Evolutionary conservation across 768 basidiomycete genomes (phyloP), one percentile per base, ranked within the genome.

Genomic region (Collybia sordida): DNA sequence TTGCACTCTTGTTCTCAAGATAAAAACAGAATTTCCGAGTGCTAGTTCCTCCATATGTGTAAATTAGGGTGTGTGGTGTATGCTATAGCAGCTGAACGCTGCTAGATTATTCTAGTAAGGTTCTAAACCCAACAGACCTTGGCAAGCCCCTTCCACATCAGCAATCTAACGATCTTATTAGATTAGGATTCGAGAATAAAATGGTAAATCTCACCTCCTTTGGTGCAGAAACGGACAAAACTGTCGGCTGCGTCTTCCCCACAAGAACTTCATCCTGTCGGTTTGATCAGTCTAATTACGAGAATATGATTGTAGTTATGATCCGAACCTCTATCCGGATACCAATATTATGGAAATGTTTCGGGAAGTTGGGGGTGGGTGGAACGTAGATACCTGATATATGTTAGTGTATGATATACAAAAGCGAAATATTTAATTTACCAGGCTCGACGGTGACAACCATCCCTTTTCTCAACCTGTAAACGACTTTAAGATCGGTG

Each of bases 401-500:
- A 43, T 50, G 38, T 23, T 47, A 25, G 54, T 19, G 28, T 38
- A 22, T 41, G 11, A 42, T 8, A 44, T 34, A 35, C 41, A 27
- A 6, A 7, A 28, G 25, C 19, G 21, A 6, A 6, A 5, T 17
- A 52, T 9, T 25, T 25, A 12, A 31, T 45, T n/a, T 55, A 83
- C 88, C 91, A 51, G 92, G 93, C 61, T 97, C 95, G 51, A 98
- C 79, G 0, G 95, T 97, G 38, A 97, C 82, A 6, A 97, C 91
- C 84, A 93, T 97, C 0, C 94, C 94, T 6, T 78, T 76, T 53
- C 84, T 78, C 48, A 98, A 64, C 21, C 93, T 90, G 52, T 18
- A 46, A 35, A 49, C 6, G 35, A 5, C 21, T 8, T 23, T 18
- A 44, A 22, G 15, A 14, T 17, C 15, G 4, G 28, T 36, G n/a